phyloP scores from a whole-genome alignment of 345 rosid species.

The Boechera retrofracta region DNA sequence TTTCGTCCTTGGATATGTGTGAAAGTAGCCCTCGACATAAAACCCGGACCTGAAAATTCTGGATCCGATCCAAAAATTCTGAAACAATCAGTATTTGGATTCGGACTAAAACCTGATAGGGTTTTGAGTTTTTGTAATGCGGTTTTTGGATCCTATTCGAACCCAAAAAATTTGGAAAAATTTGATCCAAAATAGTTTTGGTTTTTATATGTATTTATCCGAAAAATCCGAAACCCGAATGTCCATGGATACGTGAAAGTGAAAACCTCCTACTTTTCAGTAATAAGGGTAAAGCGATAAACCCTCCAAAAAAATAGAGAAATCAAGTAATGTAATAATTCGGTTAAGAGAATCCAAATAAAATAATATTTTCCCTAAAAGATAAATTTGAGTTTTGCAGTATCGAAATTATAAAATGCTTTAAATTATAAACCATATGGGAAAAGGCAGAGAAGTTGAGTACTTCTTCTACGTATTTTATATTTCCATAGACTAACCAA shows the following conservation, averaged over 20 bases:
- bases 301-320: neutral
- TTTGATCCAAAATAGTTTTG: too few species aligned
- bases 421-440: neutral
- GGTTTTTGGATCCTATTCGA: too few species aligned
- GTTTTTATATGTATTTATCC: too few species aligned
- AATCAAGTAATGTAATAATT: neutral
- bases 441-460: slow-evolving; percentile 7
- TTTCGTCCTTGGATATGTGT: neutral
- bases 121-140: too few species aligned
- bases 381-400: neutral
- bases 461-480: slow-evolving; percentile 7
- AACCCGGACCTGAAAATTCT: too few species aligned
- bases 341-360: neutral
- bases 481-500: neutral
- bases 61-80: too few species aligned
- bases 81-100: too few species aligned
- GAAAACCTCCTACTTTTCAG: neutral
- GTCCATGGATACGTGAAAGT: neutral
- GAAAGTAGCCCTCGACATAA: too few species aligned
- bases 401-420: neutral
- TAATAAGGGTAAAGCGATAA: neutral
- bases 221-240: too few species aligned
- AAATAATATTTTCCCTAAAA: neutral
- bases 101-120: too few species aligned
- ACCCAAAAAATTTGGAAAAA: too few species aligned